Evolutionary conservation across 352 stramenopile genomes (phyloP), one percentile per base, ranked within the genome.

Genomic region (Phytophthora sp.): DNA sequence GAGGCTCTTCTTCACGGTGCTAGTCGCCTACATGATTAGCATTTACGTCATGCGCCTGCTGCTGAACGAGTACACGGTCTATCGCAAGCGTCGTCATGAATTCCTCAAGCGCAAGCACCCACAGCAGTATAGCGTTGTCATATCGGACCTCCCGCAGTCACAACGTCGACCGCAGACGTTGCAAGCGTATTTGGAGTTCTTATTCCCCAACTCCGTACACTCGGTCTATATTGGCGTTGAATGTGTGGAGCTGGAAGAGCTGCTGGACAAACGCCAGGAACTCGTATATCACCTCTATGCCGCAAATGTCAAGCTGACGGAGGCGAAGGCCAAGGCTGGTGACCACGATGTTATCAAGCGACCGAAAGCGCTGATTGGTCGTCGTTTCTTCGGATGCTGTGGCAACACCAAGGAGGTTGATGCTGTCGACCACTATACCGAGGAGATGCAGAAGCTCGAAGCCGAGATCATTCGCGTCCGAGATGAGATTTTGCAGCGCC

Each of bases 81-180:
- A 91, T 62, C 71, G 80, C 62, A 80, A 86, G 53, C 69, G 79
- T 16, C 78, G 84, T 12, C 79, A 89, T 55, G 82, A 90, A 44
- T 86, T 92, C 55, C 72, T 93, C 15, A 67, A 73, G 49, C 71
- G 73, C 42, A 82, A 76, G 35, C 68, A 75, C 20, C 77, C 84
- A 11, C 82, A 89, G 61, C 86, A 91, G 62, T 94, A 93, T 73
- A 86, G 75, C 36, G 69, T 94, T 39, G 77, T 93, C 31, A 78
- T 93, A 41, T 84, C 79, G 20, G 82, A 91, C 29, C 59, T 93
- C 26, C 86, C 86, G 7, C 42, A 73, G 26, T 66, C 77, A 3
- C 73, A 91, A 49, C 73, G 81, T 27, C 73, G 70, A 0, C 81
- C 76, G 31, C 71, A 89, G 69, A 88, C 82, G 45, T 60, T 94